Base-by-base conservation (phyloP, 2,329 filamentous ascomycete species). In the Stemphylium beticola region DNA sequence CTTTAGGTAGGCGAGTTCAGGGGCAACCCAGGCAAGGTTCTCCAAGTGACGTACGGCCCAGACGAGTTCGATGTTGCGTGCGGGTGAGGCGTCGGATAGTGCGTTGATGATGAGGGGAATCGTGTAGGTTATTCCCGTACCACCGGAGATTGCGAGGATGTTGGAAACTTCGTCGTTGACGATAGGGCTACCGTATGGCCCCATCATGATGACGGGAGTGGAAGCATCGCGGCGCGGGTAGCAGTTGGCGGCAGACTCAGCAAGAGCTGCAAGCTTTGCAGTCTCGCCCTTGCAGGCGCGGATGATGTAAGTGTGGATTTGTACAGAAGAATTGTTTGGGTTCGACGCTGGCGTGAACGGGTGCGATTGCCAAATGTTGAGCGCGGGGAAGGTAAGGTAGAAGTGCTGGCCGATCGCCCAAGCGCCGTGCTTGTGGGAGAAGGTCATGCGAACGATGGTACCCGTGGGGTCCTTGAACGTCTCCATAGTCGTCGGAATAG, bases 311-410 rank as follows among this genome's bases (percentile, higher is more conserved):
- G 50, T 53, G 11, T 53, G 50, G 12, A 26, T 41, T 6, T 53
- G 50, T 1, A 53, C n/a, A 1, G 50, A n/a, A 2, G 38, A 49
- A 6, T 17, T 46, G 2, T 40, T 49, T 12, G 50, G 50, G 11
- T 49, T 53, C 3, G 50, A 42, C 0, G 17, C 44, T 10, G 50
- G 44, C 6, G 50, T 53, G 22, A 53, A 53, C 6, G 50, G 50
- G 17, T 53, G 50, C 11, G 50, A 53, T 22, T 53, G 50, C 50
- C 50, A 53, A 10, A 53, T 48, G 37, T 53, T 53, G 38, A 53
- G 50, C 6, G 50, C 50, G 1, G 50, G 50, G 14, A 53, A 53
- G 2, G 50, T 53, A 14, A 53, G 44, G 4, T 53, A 53, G 11
- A 42, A 53, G 11, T 53, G 50, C 7, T 53, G 50, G 9, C 50